phyloP scores from a whole-genome alignment of 257 asterid genomes.

The Salvia hispanica region DNA sequence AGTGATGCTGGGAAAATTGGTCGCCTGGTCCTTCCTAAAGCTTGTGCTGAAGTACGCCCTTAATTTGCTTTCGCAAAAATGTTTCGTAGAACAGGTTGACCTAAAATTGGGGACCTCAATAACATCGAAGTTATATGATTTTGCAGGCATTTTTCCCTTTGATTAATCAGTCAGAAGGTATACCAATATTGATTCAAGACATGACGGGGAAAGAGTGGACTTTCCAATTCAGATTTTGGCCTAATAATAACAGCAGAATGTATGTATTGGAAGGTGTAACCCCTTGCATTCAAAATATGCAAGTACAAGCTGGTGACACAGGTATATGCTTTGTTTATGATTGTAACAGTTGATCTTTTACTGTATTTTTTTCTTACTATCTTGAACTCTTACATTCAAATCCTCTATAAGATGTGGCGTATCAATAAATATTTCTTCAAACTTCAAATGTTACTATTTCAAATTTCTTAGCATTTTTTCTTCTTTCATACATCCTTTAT shows the following conservation, averaged over 20 bases:
- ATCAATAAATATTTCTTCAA: neutral
- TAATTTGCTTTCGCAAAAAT: constrained; percentile 12
- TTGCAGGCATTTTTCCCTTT: constrained; percentile 89
- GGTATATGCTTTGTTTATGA: constrained; percentile 48
- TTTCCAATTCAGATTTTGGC: constrained; percentile 98
- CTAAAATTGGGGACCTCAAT: too few species aligned
- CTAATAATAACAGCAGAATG: constrained; percentile 98
- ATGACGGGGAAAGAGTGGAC: constrained; percentile 97
- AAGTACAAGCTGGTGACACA: constrained; percentile 96
- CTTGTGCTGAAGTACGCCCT: constrained; percentile 92
- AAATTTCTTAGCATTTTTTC: neutral
- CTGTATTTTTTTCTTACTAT: constrained; percentile 14
- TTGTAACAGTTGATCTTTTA: constrained; percentile 37
- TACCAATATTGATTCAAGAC: constrained; percentile 91
- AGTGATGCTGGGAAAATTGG: constrained; percentile 99
- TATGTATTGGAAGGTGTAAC: constrained; percentile 98
- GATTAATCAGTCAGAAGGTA: constrained; percentile 91
- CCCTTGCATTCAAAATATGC: constrained; percentile 99
- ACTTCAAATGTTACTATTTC: constrained; percentile 6
- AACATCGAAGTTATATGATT: constrained; percentile 57
- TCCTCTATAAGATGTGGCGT: neutral
- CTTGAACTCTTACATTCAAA: constrained; percentile 1
- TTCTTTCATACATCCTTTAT: too few species aligned
- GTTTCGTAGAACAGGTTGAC: constrained; percentile 70
- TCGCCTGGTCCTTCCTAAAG: constrained; percentile 96